These are phyloP conservation scores for Jatropha podagrica DNA, from an alignment of 441 rosid genomes.

Conservation along the genomic window DNA sequence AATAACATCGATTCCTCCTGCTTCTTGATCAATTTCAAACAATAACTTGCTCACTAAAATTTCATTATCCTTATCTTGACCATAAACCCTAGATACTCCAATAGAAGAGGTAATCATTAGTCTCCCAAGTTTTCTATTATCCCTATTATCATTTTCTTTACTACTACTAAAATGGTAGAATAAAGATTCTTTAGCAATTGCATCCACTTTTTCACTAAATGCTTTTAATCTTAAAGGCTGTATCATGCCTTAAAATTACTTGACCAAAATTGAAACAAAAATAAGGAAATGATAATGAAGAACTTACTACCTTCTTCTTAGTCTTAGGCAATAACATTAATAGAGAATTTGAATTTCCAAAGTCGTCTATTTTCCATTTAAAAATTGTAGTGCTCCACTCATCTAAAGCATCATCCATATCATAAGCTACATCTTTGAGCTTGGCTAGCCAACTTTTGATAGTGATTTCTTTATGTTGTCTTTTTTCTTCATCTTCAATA, in stretches of 20 bases:
- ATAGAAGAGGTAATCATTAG: neutral
- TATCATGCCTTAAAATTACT: neutral
- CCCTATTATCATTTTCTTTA: neutral
- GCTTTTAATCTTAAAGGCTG: neutral
- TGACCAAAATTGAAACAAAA: neutral
- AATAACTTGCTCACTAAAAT: neutral
- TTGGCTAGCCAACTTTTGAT: neutral
- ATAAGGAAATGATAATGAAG: neutral
- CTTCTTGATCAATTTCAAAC: neutral
- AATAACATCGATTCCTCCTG: neutral
- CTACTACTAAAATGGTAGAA: neutral
- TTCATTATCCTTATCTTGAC: neutral
- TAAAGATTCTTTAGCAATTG: neutral
- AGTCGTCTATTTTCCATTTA: neutral
- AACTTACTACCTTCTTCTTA: neutral
- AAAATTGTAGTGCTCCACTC: neutral
- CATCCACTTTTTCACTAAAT: neutral
- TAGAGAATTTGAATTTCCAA: too few species aligned
- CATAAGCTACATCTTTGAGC: constrained; percentile 5
- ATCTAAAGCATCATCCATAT: constrained; percentile 6
- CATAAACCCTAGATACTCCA: neutral
- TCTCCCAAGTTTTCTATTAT: neutral
- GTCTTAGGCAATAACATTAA: neutral
- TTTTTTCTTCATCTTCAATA: constrained; percentile 1
- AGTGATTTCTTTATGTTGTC: neutral